Evolutionary conservation across 352 stramenopile genomes (phyloP).

Genomic region (Globisporangium paroecandrum): DNA sequence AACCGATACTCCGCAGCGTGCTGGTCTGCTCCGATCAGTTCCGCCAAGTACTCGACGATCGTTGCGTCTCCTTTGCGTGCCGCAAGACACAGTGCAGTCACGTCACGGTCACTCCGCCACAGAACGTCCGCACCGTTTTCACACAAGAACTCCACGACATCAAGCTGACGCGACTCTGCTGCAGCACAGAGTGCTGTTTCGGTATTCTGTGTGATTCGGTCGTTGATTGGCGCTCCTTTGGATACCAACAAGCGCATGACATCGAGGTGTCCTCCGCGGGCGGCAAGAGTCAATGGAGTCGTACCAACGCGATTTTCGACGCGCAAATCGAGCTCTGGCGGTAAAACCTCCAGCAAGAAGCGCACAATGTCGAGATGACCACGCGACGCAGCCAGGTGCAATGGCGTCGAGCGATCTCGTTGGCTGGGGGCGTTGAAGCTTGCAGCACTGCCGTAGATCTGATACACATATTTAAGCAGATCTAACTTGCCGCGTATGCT

Average conservation of each 20-base stretch:
- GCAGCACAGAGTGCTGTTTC: background rate
- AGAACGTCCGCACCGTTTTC: background rate
- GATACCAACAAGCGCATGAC: slow-evolving; percentile 1
- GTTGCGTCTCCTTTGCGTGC: background rate
- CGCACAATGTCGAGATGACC: background rate
- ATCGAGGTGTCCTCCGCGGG: background rate
- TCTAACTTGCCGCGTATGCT: background rate
- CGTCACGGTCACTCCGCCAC: background rate
- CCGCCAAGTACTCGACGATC: slow-evolving; percentile 8
- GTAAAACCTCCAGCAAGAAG: background rate
- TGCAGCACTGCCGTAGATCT: background rate
- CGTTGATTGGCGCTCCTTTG: background rate
- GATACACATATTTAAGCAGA: background rate
- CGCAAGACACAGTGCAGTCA: background rate
- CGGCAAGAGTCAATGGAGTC: background rate
- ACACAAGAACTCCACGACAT: slow-evolving; percentile 5
- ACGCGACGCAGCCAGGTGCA: background rate
- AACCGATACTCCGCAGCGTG: background rate
- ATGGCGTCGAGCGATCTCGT: background rate
- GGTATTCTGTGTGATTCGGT: background rate
- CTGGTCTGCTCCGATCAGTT: background rate
- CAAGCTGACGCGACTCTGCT: background rate
- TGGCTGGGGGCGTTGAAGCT: background rate
- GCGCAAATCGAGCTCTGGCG: background rate
- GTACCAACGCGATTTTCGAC: background rate